Evolutionary conservation across 2,329 filamentous ascomycete species (phyloP).

Genomic region (Fusarium nygamai): DNA sequence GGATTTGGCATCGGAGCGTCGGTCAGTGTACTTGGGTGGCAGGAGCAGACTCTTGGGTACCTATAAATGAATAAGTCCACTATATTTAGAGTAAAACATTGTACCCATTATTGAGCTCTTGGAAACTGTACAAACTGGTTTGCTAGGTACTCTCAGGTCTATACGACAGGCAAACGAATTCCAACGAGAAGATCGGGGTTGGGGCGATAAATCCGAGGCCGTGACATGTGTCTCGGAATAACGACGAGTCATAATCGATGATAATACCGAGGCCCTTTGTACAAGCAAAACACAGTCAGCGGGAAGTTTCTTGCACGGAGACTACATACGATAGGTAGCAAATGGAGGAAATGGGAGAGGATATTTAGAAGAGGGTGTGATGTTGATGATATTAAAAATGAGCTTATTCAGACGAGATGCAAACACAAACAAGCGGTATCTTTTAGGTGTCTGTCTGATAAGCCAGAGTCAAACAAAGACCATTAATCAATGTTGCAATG

Average conservation of each 20-base stretch:
- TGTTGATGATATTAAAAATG: background rate
- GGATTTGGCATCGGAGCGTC: background rate
- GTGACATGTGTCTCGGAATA: background rate
- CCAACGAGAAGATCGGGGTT: background rate
- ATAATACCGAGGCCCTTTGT: background rate
- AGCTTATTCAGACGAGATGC: background rate
- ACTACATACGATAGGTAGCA: background rate
- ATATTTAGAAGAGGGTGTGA: background rate
- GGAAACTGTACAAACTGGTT: background rate
- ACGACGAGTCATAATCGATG: background rate
- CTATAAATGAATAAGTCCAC: background rate
- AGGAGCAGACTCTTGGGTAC: background rate
- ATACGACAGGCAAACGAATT: background rate
- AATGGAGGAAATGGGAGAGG: background rate
- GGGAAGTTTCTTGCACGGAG: background rate
- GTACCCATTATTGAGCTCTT: background rate
- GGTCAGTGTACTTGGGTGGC: background rate
- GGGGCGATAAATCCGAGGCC: conserved; percentile 12
- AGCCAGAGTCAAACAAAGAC: background rate
- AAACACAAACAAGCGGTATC: background rate
- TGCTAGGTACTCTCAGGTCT: background rate
- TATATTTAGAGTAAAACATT: background rate
- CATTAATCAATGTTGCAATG: background rate
- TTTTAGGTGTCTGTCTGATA: background rate
- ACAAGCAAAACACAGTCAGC: background rate